These are phyloP conservation scores for Gossypium davidsonii DNA, from an alignment of 441 rosid genomes.

Conservation along the genomic window DNA sequence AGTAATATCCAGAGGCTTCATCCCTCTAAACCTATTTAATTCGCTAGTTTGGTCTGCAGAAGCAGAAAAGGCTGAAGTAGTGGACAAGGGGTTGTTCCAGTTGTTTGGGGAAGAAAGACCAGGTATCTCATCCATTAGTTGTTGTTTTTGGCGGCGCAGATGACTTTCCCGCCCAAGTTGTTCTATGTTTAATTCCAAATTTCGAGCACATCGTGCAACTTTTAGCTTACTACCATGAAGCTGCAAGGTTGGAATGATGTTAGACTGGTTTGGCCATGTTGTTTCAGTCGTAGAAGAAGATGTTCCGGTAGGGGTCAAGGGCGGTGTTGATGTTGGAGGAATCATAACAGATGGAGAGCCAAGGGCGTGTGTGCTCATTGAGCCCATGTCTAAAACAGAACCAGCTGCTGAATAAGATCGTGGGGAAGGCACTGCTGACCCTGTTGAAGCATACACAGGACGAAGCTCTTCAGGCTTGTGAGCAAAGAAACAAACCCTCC, in stretches of 20 bases:
- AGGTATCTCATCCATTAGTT: constrained; percentile 48
- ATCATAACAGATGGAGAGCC: constrained; percentile 49
- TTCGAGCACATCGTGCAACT: constrained; percentile 48
- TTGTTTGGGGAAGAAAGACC: constrained; percentile 52
- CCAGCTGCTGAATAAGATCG: constrained; percentile 50
- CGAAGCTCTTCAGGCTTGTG: constrained; percentile 60
- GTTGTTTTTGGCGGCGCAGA: constrained; percentile 26
- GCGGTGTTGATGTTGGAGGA: constrained; percentile 49
- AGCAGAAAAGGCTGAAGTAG: constrained; percentile 36
- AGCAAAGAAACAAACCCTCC: constrained; percentile 69
- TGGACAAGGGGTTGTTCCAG: constrained; percentile 47
- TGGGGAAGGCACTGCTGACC: constrained; percentile 73
- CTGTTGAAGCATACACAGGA: constrained; percentile 62
- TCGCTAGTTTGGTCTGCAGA: constrained; percentile 36
- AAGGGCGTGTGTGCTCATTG: constrained; percentile 53
- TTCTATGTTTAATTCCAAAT: constrained; percentile 54
- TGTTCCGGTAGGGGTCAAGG: constrained; percentile 47
- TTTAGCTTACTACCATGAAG: constrained; percentile 75
- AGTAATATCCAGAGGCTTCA: constrained; percentile 44
- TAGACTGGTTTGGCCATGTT: constrained; percentile 55
- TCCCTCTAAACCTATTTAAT: constrained; percentile 45
- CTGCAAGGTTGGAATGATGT: constrained; percentile 44
- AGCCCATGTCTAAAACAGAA: constrained; percentile 48
- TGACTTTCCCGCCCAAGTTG: constrained; percentile 32
- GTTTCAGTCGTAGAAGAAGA: constrained; percentile 51